These are phyloP conservation scores for Calonectria pseudoturangicola DNA, from an alignment of 2,329 filamentous ascomycete genomes.

Conservation along the genomic window DNA sequence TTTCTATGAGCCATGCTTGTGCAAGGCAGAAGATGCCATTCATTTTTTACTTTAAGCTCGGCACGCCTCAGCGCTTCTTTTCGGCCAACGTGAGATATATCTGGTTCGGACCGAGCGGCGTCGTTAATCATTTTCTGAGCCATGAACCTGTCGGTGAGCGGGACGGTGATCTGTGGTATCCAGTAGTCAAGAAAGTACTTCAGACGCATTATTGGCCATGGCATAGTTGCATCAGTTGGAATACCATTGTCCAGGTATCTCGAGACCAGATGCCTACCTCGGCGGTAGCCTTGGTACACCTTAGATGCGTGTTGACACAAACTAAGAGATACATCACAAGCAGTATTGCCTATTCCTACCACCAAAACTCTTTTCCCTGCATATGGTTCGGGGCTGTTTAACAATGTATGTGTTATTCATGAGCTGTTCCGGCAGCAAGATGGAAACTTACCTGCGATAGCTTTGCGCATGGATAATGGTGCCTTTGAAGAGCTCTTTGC, in stretches of 20 bases:
- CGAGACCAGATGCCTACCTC: not conserved
- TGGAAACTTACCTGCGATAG: not conserved
- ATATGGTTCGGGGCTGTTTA: not conserved
- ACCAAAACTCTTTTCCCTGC: conserved; percentile 6
- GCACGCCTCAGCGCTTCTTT: not conserved
- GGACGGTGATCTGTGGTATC: not conserved
- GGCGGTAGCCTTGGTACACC: not conserved
- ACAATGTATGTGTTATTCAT: not conserved
- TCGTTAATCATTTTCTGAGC: conserved; percentile 1
- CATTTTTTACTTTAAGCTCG: not conserved
- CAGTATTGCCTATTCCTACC: not conserved
- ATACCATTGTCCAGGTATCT: conserved; percentile 1
- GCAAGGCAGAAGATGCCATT: not conserved
- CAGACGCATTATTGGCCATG: not conserved
- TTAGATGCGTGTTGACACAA: not conserved
- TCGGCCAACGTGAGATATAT: not conserved
- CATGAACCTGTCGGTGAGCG: not conserved
- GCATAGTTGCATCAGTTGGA: not conserved
- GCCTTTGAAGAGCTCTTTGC: not conserved
- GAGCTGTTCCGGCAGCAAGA: not conserved
- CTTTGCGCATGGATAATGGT: not conserved
- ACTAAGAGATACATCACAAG: not conserved
- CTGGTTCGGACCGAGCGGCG: not conserved
- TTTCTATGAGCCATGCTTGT: not conserved
- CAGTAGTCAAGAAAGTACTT: not conserved